These are phyloP conservation scores for Tagetes erecta DNA, from an alignment of 129 eudicot species.

Conservation along the genomic window DNA sequence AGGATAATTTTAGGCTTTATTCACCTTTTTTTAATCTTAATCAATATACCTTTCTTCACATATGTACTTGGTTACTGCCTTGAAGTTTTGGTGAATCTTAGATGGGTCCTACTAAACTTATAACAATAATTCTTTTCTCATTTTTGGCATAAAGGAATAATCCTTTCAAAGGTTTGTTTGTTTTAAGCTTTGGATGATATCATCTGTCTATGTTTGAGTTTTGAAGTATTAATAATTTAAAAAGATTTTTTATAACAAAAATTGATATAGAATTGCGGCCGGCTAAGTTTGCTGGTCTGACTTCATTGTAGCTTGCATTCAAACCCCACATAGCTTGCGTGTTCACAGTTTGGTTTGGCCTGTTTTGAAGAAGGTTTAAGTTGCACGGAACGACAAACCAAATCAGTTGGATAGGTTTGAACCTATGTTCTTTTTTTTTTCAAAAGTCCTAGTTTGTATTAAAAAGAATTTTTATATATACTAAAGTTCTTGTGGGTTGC, in stretches of 20 bases:
- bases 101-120: conserved; percentile 32
- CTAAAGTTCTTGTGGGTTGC: neutral
- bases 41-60: conserved; percentile 11
- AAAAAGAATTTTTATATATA: neutral
- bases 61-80: conserved; percentile 24
- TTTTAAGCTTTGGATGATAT: conserved; percentile 23
- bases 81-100: conserved; percentile 25
- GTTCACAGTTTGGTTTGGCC: neutral
- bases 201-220: conserved; percentile 22
- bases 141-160: conserved; percentile 31
- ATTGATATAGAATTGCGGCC: neutral
- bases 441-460: neutral
- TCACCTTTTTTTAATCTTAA: conserved; percentile 21
- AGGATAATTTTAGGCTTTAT: conserved; percentile 19
- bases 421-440: neutral
- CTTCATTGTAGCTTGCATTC: neutral
- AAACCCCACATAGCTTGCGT: neutral
- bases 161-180: conserved; percentile 26
- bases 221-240: neutral
- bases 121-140: conserved; percentile 23
- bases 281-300: neutral
- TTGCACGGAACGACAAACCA: neutral
- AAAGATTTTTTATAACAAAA: neutral
- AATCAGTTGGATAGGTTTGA: neutral
- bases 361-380: neutral